phyloP scores from a whole-genome alignment of 352 stramenopile species.

The Phytophthora nicotianae region DNA sequence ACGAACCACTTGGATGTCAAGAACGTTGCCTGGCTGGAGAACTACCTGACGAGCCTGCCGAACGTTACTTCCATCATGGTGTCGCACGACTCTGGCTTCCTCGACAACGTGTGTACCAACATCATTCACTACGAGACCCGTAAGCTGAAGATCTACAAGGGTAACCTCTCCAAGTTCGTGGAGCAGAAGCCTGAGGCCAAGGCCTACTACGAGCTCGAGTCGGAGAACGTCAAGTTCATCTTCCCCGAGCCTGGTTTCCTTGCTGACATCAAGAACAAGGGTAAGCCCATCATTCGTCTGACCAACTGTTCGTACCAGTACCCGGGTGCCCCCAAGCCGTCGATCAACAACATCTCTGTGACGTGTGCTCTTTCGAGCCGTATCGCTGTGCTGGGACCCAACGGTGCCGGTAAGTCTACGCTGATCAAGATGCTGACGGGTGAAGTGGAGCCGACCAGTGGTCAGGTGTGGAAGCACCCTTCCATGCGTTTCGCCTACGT shows the following conservation, averaged over 20 bases:
- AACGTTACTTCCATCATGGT: conserved; percentile 95
- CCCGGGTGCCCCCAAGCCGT: conserved; percentile 76
- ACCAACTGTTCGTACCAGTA: conserved; percentile 89
- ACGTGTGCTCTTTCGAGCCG: conserved; percentile 81
- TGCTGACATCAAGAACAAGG: conserved; percentile 91
- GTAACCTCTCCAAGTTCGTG: conserved; percentile 86
- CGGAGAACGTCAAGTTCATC: conserved; percentile 85
- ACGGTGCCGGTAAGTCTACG: conserved; percentile 96
- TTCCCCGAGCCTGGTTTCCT: conserved; percentile 90
- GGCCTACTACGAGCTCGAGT: conserved; percentile 89
- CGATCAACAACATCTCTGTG: conserved; percentile 84
- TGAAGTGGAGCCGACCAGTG: conserved; percentile 77
- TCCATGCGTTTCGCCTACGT: conserved; percentile 96
- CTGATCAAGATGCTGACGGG: conserved; percentile 95
- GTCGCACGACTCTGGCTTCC: conserved; percentile 96
- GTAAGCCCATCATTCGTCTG: conserved; percentile 90
- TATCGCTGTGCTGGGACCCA: conserved; percentile 86
- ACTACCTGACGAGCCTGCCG: conserved; percentile 88
- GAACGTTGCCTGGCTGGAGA: conserved; percentile 93
- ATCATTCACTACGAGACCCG: conserved; percentile 97
- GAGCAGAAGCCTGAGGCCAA: conserved; percentile 89
- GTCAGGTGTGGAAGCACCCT: conserved; percentile 86
- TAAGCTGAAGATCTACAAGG: conserved; percentile 91
- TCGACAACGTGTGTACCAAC: conserved; percentile 98
- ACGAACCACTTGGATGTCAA: conserved; percentile 96